Percentiles rank a stretch among this genome's conserved stretches.
phyloP scores from a whole-genome alignment of 768 basidiomycete genomes.

The Phanerochaete carnosa region DNA sequence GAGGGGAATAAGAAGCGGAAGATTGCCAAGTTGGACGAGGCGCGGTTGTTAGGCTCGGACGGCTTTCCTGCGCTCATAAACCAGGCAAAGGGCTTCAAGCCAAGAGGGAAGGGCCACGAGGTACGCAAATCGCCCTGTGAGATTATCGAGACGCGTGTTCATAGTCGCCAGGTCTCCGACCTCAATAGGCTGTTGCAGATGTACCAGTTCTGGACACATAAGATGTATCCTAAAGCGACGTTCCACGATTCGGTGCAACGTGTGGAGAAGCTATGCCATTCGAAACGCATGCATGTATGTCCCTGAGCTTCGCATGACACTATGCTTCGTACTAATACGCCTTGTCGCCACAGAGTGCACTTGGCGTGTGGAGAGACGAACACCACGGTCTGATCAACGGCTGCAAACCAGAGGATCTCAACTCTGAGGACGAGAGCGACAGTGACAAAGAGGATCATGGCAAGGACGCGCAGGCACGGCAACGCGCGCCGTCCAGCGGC shows the following conservation, averaged over 20 bases:
- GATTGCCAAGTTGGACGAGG: conserved; percentile 69
- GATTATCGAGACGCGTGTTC: neutral
- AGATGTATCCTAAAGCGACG: conserved; percentile 83
- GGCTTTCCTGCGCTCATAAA: conserved; percentile 83
- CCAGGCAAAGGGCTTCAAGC: conserved; percentile 72
- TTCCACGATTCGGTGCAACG: conserved; percentile 84
- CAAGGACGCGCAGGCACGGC: neutral
- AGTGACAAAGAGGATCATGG: conserved; percentile 10
- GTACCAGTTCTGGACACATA: conserved; percentile 96
- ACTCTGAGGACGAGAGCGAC: conserved; percentile 15
- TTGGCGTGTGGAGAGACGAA: conserved; percentile 80
- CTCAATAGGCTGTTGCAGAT: conserved; percentile 74
- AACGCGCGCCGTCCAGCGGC: neutral
- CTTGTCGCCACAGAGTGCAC: conserved; percentile 44
- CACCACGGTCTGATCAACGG: conserved; percentile 42
- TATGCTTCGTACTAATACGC: too few relatives aligned
- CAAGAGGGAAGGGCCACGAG: conserved; percentile 91
- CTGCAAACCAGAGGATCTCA: conserved; percentile 19
- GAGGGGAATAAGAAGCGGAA: conserved; percentile 42
- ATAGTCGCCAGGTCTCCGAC: conserved; percentile 59
- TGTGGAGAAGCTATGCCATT: conserved; percentile 87
- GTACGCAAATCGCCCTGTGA: conserved; percentile 37
- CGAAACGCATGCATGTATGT: conserved; percentile 80
- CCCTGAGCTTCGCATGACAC: neutral
- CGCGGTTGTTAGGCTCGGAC: conserved; percentile 60